These are phyloP conservation scores for Lachnellula willkommii DNA, from an alignment of 2,329 filamentous ascomycete species.

Conservation along the genomic window DNA sequence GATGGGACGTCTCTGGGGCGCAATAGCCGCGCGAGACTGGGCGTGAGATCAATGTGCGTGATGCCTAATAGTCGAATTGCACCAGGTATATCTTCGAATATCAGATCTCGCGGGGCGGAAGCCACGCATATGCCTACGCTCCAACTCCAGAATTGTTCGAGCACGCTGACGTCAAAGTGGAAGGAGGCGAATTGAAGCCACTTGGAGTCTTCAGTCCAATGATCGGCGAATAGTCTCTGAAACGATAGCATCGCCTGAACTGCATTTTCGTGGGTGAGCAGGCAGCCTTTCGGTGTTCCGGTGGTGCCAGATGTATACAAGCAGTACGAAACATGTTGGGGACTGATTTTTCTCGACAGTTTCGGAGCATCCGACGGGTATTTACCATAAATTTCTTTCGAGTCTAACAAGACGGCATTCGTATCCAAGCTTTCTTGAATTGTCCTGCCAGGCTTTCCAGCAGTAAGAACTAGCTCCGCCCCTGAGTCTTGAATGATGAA, in stretches of 20 bases:
- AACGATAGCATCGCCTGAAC: slow-evolving; percentile 89
- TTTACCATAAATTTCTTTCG: slow-evolving; percentile 17
- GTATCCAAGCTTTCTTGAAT: slow-evolving; percentile 28
- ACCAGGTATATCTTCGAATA: slow-evolving; percentile 74
- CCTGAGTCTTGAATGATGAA: slow-evolving; percentile 54
- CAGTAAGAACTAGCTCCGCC: slow-evolving; percentile 58
- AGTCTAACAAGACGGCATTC: slow-evolving; percentile 23
- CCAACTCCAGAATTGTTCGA: slow-evolving; percentile 97
- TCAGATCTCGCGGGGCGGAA: slow-evolving; percentile 73
- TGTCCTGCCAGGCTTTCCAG: slow-evolving; percentile 38
- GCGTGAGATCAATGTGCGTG: slow-evolving; percentile 88
- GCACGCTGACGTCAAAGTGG: slow-evolving; percentile 88
- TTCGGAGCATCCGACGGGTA: slow-evolving; percentile 22
- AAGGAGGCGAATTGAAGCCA: slow-evolving; percentile 94
- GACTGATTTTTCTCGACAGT: slow-evolving; percentile 17
- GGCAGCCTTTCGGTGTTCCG: slow-evolving; percentile 48
- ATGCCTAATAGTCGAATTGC: slow-evolving; percentile 68
- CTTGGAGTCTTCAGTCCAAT: slow-evolving; percentile 68
- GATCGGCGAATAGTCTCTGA: slow-evolving; percentile 66
- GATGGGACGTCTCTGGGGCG: slow-evolving; percentile 76
- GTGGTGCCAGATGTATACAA: slow-evolving; percentile 36
- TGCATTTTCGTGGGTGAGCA: slow-evolving; percentile 82
- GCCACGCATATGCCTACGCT: slow-evolving; percentile 81
- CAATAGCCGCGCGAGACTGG: slow-evolving; percentile 73
- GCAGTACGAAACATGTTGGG: slow-evolving; percentile 30